phyloP scores from a whole-genome alignment of 768 basidiomycete genomes.

The Boletales sp. region DNA sequence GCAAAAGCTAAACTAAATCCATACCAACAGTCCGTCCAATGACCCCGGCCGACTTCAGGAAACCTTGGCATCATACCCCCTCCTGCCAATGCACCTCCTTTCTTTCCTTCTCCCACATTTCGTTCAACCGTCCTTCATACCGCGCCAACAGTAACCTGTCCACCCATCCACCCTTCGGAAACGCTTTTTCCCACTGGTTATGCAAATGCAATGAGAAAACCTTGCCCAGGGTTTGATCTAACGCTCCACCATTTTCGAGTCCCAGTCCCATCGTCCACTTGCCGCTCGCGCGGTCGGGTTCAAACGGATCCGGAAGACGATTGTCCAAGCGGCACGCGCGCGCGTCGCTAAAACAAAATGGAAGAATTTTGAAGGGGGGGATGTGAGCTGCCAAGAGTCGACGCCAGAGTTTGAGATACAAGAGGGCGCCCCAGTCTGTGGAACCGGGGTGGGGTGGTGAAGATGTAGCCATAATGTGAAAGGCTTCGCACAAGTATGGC shows the following conservation, averaged over 20 bases:
- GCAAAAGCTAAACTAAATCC: too few relatives aligned
- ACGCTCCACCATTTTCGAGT: conserved; percentile 55
- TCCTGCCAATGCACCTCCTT: too few relatives aligned
- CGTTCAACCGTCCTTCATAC: conserved; percentile 45
- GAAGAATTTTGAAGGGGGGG: conserved; percentile 87
- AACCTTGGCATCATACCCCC: too few relatives aligned
- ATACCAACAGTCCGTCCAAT: too few relatives aligned
- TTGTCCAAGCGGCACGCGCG: conserved; percentile 91
- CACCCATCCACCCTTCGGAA: conserved; percentile 84
- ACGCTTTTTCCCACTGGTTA: conserved; percentile 92
- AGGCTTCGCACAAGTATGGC: conserved; percentile 95
- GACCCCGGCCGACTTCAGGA: too few relatives aligned
- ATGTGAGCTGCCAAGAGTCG: conserved; percentile 68
- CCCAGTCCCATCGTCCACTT: conserved; percentile 68
- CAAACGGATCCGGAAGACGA: conserved; percentile 89
- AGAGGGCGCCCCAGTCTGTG: conserved; percentile 90
- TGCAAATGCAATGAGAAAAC: conserved; percentile 91
- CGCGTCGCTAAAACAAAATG: conserved; percentile 93
- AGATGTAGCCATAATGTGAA: conserved; percentile 82
- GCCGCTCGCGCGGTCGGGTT: conserved; percentile 47
- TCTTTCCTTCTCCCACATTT: neutral
- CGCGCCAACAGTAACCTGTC: conserved; percentile 66
- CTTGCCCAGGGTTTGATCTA: conserved; percentile 59
- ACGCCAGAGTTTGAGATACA: conserved; percentile 91
- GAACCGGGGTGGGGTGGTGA: conserved; percentile 70